Evolutionary conservation across 768 basidiomycete species (phyloP), one percentile per base, ranked within the genome.

Genomic region (Ramaria rubella): DNA sequence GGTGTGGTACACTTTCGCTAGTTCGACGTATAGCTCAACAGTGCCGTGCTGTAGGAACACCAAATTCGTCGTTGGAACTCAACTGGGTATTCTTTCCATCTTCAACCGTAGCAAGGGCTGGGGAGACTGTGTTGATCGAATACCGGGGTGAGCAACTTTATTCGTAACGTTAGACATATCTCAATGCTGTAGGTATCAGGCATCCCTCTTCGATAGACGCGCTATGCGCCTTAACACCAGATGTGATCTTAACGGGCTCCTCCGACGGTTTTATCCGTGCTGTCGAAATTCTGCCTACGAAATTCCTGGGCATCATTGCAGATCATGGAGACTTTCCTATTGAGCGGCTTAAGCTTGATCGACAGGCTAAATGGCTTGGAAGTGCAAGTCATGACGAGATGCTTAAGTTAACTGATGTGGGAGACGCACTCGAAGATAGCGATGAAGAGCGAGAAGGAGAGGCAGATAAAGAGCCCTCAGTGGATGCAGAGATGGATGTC

Each of bases 321-420:
- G 90, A 94, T 62, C 94, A 96, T 62, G 91, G 90, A 4, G 87
- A 91, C 58, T 93, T 90, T 71, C 94, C 94, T 5, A 81, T 97
- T 49, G 94, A 97, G 70, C 81, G 91, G 24, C 83, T 96, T 40
- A 82, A 80, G 19, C 72, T 94, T 19, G 83, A 82, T 62, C 69
- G 72, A 45, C 74, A 82, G 57, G 77, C 79, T 21, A 85, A 84
- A 73, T 96, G 94, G 91, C 79, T 93, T n/a, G 94, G 86, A 21
- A 94, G 92, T 67, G 90, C 83, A 24, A 90, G 91, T 29, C 94
- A 97, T 62, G 94, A 97, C 59, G 90, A 95, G 56, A 75, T 80
- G 7, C 65, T 96, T 61, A 86, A 85, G 65, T 71, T 97, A 72
- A 94, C 92, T 26, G 87, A 95, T 70, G 73, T 97, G 49, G 82